These are phyloP conservation scores for Lachnellula occidentalis DNA, from an alignment of 2,329 filamentous ascomycete species.

Conservation along the genomic window DNA sequence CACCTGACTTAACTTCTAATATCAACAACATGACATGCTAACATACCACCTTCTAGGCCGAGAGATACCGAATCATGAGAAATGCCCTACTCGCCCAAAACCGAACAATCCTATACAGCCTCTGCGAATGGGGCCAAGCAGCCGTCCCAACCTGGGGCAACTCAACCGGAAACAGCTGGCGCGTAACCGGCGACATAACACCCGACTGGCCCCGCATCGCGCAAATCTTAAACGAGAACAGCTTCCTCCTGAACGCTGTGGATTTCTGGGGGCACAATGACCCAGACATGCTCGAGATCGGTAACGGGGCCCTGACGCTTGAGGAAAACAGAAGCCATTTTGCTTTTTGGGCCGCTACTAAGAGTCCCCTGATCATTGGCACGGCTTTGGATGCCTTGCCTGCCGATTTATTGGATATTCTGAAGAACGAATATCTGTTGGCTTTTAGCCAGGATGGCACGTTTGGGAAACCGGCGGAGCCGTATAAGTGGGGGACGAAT, in stretches of 20 bases:
- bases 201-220: conserved; percentile 30
- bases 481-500: conserved; percentile 42
- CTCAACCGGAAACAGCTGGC: conserved; percentile 42
- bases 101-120: conserved; percentile 43
- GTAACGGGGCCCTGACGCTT: conserved; percentile 29
- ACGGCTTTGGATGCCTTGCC: conserved; percentile 16
- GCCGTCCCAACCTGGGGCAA: conserved; percentile 47
- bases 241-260: conserved; percentile 32
- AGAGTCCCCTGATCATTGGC: conserved; percentile 23
- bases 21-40: neutral
- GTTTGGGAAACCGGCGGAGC: conserved; percentile 37
- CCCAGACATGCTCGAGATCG: conserved; percentile 30
- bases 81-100: conserved; percentile 42
- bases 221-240: conserved; percentile 34
- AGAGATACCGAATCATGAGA: conserved; percentile 46
- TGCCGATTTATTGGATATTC: conserved; percentile 30
- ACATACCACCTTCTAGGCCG: neutral
- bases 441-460: conserved; percentile 26
- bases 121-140: conserved; percentile 50
- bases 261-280: conserved; percentile 35
- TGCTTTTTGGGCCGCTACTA: conserved; percentile 24
- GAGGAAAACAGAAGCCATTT: conserved; percentile 27
- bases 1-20: neutral
- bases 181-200: conserved; percentile 40
- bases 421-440: conserved; percentile 22